Conservation (phyloP, 345 rosid genomes). For the Atalantia buxifolia region DNA sequence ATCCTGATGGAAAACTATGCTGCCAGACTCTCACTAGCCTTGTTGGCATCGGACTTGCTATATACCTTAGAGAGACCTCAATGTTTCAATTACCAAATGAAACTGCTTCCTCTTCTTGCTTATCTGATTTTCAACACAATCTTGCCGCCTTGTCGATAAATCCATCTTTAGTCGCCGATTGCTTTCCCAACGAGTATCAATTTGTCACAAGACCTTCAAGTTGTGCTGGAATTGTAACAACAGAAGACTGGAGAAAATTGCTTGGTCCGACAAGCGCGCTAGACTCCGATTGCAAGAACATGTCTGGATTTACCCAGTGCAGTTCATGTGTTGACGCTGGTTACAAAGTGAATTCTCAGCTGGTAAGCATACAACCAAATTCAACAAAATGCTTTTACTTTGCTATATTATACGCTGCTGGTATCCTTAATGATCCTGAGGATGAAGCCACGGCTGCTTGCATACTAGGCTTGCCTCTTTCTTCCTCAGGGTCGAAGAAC, state of each 20-base stretch:
- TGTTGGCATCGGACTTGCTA: slow-evolving; percentile 51
- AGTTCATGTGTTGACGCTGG: slow-evolving; percentile 55
- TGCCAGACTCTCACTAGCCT: slow-evolving; percentile 52
- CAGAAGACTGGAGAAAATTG: slow-evolving; percentile 41
- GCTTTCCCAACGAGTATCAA: slow-evolving; percentile 33
- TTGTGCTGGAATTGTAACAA: slow-evolving; percentile 40
- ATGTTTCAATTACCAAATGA: slow-evolving; percentile 39
- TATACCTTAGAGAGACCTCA: slow-evolving; percentile 42
- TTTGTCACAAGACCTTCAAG: slow-evolving; percentile 36
- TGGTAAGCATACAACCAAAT: slow-evolving; percentile 27
- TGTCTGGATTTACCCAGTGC: slow-evolving; percentile 36
- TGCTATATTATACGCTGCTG: slow-evolving; percentile 44
- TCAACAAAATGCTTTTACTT: slow-evolving; percentile 41
- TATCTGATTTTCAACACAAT: slow-evolving; percentile 33
- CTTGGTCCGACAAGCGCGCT: slow-evolving; percentile 31
- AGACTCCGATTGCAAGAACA: slow-evolving; percentile 37
- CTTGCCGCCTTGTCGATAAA: slow-evolving; percentile 29
- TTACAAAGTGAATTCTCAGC: slow-evolving; percentile 27
- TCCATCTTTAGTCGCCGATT: slow-evolving; percentile 34
- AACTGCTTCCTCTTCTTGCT: slow-evolving; percentile 33
- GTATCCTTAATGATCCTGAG: slow-evolving; percentile 43
- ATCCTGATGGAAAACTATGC: slow-evolving; percentile 25
- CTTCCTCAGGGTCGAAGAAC: background rate
- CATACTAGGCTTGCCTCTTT: slow-evolving; percentile 43
- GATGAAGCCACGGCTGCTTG: slow-evolving; percentile 41